phyloP scores from a whole-genome alignment of 768 basidiomycete genomes.

The Pulveroboletus sp. region DNA sequence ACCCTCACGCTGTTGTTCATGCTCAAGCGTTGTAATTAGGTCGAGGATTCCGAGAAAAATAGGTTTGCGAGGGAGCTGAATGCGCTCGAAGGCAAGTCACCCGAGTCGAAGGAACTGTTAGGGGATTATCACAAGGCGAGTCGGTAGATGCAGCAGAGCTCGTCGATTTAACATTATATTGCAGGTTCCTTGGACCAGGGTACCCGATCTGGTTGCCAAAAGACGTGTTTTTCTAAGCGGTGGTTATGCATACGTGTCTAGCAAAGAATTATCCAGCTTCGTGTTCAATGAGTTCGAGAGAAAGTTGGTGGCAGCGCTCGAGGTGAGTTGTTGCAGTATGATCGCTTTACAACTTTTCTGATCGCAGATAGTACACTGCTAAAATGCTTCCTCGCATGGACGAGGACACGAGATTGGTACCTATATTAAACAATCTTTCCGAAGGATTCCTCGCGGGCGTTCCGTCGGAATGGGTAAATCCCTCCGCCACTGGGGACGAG shows the following conservation, averaged over 20 bases:
- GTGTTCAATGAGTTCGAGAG: constrained; percentile 83
- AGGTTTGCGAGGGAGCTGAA: constrained; percentile 45
- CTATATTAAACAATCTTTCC: constrained; percentile 87
- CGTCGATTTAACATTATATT: neutral
- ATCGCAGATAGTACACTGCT: constrained; percentile 62
- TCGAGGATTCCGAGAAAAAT: constrained; percentile 53
- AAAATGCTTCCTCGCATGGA: constrained; percentile 86
- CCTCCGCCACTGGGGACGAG: constrained; percentile 52
- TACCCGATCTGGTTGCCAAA: constrained; percentile 85
- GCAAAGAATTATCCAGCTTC: constrained; percentile 72
- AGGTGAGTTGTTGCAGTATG: constrained; percentile 47
- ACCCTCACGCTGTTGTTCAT: neutral
- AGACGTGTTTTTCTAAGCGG: constrained; percentile 71
- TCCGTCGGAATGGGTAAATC: constrained; percentile 71
- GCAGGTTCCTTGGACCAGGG: constrained; percentile 94
- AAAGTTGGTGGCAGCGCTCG: constrained; percentile 67
- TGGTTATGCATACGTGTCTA: constrained; percentile 89
- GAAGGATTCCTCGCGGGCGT: constrained; percentile 92
- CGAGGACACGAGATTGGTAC: constrained; percentile 87
- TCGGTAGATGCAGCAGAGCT: neutral
- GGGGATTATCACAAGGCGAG: constrained; percentile 68
- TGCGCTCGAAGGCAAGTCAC: constrained; percentile 25
- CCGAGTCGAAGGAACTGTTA: neutral
- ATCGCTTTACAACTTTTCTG: constrained; percentile 2
- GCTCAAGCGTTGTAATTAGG: constrained; percentile 37